Percentiles rank a stretch among this genome's conserved stretches.
Evolutionary conservation across 2,329 filamentous ascomycete genomes (phyloP).

Genomic region (Neopestalotiopsis sp.): DNA sequence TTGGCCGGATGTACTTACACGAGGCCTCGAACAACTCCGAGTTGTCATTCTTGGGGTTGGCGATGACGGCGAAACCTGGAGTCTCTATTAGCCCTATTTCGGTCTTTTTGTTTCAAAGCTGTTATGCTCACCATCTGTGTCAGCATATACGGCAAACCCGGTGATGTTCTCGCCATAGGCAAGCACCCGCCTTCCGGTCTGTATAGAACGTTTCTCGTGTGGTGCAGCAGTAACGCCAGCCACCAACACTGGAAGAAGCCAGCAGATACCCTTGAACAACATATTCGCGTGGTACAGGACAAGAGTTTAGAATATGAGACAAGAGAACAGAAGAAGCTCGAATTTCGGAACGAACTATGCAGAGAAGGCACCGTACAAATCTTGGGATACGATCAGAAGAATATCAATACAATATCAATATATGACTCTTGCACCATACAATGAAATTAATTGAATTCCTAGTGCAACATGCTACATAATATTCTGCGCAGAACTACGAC

Average conservation of each 20-base stretch:
- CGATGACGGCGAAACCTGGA: background rate
- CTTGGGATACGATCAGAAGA: background rate
- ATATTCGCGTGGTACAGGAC: background rate
- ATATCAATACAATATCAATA: background rate
- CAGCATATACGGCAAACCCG: background rate
- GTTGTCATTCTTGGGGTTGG: background rate
- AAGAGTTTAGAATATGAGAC: background rate
- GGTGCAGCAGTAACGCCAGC: background rate
- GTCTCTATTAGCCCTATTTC: background rate
- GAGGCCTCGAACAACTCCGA: background rate
- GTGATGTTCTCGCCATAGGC: background rate
- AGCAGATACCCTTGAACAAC: background rate
- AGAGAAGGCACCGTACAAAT: background rate
- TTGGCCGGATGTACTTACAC: background rate
- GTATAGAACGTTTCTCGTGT: background rate
- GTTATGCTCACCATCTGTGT: background rate
- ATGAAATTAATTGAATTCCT: background rate
- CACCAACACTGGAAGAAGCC: background rate
- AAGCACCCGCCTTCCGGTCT: background rate
- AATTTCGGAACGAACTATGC: background rate
- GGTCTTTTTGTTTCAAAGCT: background rate
- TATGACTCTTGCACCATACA: background rate
- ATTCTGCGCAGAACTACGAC: background rate
- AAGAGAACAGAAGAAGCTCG: background rate
- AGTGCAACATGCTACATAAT: background rate